phyloP scores from a whole-genome alignment of 1,284 basidiomycete genomes.

The Apiotrichum veenhuisii region DNA sequence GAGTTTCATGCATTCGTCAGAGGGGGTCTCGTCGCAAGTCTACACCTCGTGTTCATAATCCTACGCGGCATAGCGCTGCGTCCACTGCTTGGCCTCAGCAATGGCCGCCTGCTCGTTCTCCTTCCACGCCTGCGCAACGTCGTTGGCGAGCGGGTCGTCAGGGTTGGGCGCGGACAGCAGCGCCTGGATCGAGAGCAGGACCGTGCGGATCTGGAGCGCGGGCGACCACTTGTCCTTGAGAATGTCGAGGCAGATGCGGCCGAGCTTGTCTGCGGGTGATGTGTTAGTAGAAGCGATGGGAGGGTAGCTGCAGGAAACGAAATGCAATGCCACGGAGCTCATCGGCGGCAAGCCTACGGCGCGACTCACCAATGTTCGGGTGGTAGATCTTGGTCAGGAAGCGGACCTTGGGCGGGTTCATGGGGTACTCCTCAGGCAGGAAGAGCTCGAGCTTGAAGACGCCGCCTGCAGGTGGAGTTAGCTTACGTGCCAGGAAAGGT shows the following conservation, averaged over 20 bases:
- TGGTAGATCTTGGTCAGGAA: constrained; percentile 99
- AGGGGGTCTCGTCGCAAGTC: too few relatives aligned
- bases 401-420: constrained; percentile 98
- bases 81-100: constrained; percentile 87
- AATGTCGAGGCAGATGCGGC: constrained; percentile 96
- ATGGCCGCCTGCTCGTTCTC: constrained; percentile 91
- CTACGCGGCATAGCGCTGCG: constrained; percentile 46
- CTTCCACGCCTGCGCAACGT: constrained; percentile 96
- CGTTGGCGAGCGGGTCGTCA: constrained; percentile 91
- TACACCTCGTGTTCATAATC: too few relatives aligned
- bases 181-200: constrained; percentile 93
- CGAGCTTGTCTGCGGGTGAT: constrained; percentile 75
- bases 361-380: constrained; percentile 85
- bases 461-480: constrained; percentile 65
- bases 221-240: constrained; percentile 99
- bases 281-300: too few relatives aligned
- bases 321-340: too few relatives aligned
- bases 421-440: constrained; percentile 97
- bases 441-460: constrained; percentile 94
- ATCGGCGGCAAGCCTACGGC: background rate
- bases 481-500: background rate
- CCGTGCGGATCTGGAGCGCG: constrained; percentile 94
- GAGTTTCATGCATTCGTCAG: too few relatives aligned
- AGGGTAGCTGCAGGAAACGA: too few relatives aligned
- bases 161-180: constrained; percentile 94